Conservation (phyloP, 2,329 filamentous ascomycete genomes). For the Ceratocystis huliohia region DNA sequence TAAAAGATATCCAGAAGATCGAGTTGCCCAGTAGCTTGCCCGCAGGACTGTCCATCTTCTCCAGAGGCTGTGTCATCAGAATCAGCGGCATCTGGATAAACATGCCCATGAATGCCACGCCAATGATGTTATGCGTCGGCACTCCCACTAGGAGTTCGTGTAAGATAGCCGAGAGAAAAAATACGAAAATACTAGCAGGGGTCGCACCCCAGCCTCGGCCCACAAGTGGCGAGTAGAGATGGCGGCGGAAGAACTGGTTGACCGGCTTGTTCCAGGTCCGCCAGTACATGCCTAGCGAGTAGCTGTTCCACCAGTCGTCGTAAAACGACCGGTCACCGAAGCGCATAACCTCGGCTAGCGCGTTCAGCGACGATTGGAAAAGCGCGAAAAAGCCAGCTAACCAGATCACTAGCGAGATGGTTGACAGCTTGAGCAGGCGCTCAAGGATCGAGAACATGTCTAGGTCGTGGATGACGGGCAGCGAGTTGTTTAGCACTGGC, state of each 20-base stretch:
- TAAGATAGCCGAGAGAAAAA: constrained; percentile 73
- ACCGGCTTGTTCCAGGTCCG: constrained; percentile 96
- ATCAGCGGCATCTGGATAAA: constrained; percentile 85
- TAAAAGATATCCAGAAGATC: constrained; percentile 95
- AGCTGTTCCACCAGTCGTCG: constrained; percentile 95
- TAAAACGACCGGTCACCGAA: constrained; percentile 96
- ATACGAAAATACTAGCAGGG: constrained; percentile 66
- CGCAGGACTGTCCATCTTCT: constrained; percentile 61
- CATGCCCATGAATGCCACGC: constrained; percentile 91
- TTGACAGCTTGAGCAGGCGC: constrained; percentile 84
- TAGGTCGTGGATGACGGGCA: constrained; percentile 72
- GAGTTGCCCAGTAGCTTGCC: constrained; percentile 77
- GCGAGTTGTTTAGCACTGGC: constrained; percentile 76
- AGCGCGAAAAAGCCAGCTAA: constrained; percentile 93
- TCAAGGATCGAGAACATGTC: constrained; percentile 74
- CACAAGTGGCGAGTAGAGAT: constrained; percentile 80
- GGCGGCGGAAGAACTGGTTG: constrained; percentile 89
- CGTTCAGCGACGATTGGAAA: constrained; percentile 87
- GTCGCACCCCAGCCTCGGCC: constrained; percentile 65
- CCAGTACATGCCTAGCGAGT: constrained; percentile 80
- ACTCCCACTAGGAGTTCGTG: constrained; percentile 90
- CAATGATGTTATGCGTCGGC: constrained; percentile 86
- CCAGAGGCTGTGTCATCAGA: constrained; percentile 61
- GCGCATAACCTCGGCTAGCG: constrained; percentile 72
- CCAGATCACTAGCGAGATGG: constrained; percentile 93